Base-by-base conservation (phyloP, 805 yeast genomes). In the Pichia kluyveri region DNA sequence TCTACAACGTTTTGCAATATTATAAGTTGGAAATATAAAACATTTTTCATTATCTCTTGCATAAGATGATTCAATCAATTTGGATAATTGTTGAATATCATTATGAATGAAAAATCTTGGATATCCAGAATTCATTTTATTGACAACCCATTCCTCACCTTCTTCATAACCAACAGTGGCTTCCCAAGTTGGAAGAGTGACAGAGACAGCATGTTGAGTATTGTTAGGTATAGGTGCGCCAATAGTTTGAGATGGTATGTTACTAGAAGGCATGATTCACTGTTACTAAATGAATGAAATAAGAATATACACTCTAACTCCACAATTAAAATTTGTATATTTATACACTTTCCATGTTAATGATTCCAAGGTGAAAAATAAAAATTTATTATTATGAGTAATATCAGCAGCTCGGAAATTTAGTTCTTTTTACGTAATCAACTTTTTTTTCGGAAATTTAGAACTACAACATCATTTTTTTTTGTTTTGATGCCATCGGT, bases 171-270 rank as follows among this genome's bases (percentile, higher is more conserved):
- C 96, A 1, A 93, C 85, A 5, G 85, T 87, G 41, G 95, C 88
- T 43, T 79, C 84, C 99, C 98, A 93, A 0, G 96, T 86, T 8
- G 99, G 99, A 34, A 91, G 72, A 2, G 96, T 86, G 42, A 91
- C 97, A 12, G 96, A 86, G 1, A 91, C 96, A 0, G 97, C 96
- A 65, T 93, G 98, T 3, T 83, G 81, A 0, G 95, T 83, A 62
- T 87, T 82, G 51, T 86, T 83, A 3, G 99, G 97, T 50, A 93
- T 90, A 1, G 96, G 79, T 17, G 77, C 83, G 4, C 97, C 97
- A 17, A 88, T 76, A 39, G 67, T 69, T 60, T 77, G 69, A 7
- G 68, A 66, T 42, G 57, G 57, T 9, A 45, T 11, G 32, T 43
- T 44, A 8, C 45, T 4, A 12, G 47, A 18, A 8, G 51, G 45